Percentiles rank a stretch among this genome's conserved stretches.
These are phyloP conservation scores for Brassica cretica DNA, from an alignment of 345 rosid genomes.

Conservation along the genomic window DNA sequence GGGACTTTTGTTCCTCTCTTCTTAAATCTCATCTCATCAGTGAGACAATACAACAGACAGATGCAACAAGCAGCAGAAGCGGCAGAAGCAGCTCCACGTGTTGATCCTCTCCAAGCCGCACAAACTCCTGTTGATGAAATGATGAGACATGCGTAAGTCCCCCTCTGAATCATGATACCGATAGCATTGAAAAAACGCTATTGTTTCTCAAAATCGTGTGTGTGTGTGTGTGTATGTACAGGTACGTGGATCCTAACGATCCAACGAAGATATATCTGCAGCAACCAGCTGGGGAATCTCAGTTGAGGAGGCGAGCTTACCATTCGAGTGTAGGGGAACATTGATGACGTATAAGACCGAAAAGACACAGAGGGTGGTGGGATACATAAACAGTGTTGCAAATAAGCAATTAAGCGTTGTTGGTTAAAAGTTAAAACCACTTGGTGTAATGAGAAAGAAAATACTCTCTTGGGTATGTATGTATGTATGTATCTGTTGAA, in stretches of 20 bases:
- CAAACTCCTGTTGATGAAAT: conserved; percentile 92
- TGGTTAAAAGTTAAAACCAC: not conserved
- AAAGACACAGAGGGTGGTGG: not conserved
- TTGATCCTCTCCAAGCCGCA: conserved; percentile 86
- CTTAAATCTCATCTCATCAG: conserved; percentile 72
- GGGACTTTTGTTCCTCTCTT: conserved; percentile 94
- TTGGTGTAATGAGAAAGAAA: conserved; percentile 24
- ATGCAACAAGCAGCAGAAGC: conserved; percentile 43
- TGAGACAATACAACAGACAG: conserved; percentile 68
- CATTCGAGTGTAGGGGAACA: conserved; percentile 55
- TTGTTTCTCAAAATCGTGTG: not conserved
- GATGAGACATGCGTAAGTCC: conserved; percentile 99
- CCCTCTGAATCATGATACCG: not conserved
- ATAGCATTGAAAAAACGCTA: not conserved
- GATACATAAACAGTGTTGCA: conserved; percentile 18
- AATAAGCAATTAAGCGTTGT: not conserved
- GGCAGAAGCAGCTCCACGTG: conserved; percentile 24
- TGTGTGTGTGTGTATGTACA: conserved; percentile 38
- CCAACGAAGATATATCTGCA: conserved; percentile 84
- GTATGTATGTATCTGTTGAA: not conserved
- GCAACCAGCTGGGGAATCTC: conserved; percentile 78
- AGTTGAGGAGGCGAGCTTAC: conserved; percentile 81
- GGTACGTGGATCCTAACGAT: conserved; percentile 93
- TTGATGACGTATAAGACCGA: not conserved
- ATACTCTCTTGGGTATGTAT: not conserved